phyloP scores from a whole-genome alignment of 108 stramenopile species.

The Seminavis robusta region DNA sequence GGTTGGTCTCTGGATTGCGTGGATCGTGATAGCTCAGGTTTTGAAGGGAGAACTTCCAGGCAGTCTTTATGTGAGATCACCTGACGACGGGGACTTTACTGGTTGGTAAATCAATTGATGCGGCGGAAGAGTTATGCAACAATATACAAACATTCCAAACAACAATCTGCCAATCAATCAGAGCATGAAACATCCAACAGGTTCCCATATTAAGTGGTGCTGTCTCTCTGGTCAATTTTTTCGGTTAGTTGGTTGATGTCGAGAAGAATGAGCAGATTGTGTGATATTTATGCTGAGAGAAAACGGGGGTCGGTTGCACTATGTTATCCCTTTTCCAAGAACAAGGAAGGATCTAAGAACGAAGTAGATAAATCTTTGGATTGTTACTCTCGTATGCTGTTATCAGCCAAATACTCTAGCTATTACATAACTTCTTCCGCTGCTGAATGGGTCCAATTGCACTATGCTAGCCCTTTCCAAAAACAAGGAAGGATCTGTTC shows the following conservation, averaged over 20 bases:
- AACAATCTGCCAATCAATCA: no score
- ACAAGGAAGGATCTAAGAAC: neutral
- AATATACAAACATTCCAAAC: no score
- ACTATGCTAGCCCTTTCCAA: neutral
- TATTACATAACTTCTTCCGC: neutral
- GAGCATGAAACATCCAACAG: no score
- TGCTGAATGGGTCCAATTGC: neutral
- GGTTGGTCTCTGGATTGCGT: conserved; percentile 48
- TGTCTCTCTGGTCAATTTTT: no score
- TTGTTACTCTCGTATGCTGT: no score
- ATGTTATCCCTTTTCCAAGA: neutral
- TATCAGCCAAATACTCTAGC: neutral
- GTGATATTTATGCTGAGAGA: conserved; percentile 1
- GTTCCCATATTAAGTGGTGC: no score
- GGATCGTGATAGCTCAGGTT: conserved; percentile 69
- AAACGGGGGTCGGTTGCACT: neutral
- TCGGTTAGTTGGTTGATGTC: conserved; percentile 3
- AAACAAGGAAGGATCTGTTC: neutral
- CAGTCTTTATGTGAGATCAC: conserved; percentile 51
- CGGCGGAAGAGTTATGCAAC: no score
- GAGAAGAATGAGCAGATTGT: neutral
- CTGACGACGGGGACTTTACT: conserved; percentile 43
- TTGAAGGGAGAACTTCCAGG: conserved; percentile 50
- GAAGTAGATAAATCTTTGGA: no score
- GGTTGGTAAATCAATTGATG: no score